Base-by-base conservation (phyloP, 805 yeast genomes). In the Wickerhamomyces bisporus region DNA sequence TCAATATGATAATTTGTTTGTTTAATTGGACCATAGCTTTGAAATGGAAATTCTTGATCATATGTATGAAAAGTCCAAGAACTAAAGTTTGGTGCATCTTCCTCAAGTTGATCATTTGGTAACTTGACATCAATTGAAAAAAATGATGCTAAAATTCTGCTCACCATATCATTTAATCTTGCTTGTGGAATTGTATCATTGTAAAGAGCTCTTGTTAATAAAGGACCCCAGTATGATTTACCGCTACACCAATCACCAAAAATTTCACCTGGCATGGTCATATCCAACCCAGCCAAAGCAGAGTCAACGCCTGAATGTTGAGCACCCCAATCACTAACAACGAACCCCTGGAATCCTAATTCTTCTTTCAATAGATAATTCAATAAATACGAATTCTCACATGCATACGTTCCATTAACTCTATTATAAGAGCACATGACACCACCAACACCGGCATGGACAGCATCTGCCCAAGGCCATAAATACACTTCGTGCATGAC, bases 251-350 rank as follows among this genome's bases (percentile, higher is more conserved):
- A 71, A 32, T 65, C 73, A 40, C 75, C 76, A 44, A 69, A 71
- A 1, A 66, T 57, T 39, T 73, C 77, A 30, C 79, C 77, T 1
- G 84, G 84, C 83, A 79, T 77, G 11, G 73, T 64, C 81, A 79
- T 75, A 55, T 79, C 85, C 26, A 76, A 57, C 3, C 86, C 86
- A 2, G 81, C 68, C 18, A 75, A 56, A 1, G 74, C 78, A 1
- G 79, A 67, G 35, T 67, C 64, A 5, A 77, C 75, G 6, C 84
- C 83, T 8, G 71, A 52, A 45, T 72, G 79, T 42, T 72, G 79
- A 5, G 80, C 83, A n/a, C 75, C 77, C 81, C 83, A 77, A 50
- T 78, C 84, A 20, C 79, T 68, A 40, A 77, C 70, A n/a, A 78
- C 79, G 54, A 75, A 78, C 0, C 84, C 85, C 58, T 78, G 82